Base-by-base conservation (phyloP, 1,284 basidiomycete species). In the Xanthoconium separans region DNA sequence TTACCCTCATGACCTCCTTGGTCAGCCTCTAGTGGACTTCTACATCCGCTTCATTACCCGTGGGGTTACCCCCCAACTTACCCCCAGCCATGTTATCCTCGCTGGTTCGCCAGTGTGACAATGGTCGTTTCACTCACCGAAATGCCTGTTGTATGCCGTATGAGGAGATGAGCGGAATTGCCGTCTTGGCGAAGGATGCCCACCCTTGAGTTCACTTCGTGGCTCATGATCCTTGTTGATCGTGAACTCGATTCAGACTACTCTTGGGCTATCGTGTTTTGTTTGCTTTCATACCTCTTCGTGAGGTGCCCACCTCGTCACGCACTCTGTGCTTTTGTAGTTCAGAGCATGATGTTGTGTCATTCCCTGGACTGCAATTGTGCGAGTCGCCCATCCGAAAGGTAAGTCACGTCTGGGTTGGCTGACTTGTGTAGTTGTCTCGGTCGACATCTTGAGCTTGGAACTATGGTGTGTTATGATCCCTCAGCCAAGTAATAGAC, bases 171-270 rank as follows among this genome's bases (percentile, higher is more conserved):
- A 34, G 37, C 30, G 42, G 46, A 37, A 51, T 47, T 49, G 39
- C 33, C 1, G 27, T 39, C 13, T 30, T 48, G 48, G 39, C n/a
- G 24, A 20, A 41, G 50, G 13, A 1, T 18, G 31, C 51, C 61
- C 56, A 70, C 67, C 71, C 75, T 78, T 80, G 44, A 76, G 79
- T 78, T 70, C 77, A 74, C 76, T 80, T 80, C 68, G 77, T 73
- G 72, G 78, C 75, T 73, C 76, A 64, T 59, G 63, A 53, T 57
- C 56, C 56, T 61, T 18, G 59, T 53, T 48, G 57, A 55, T 58
- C 56, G 62, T 63, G 75, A 78, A 80, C 79, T 80, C 75, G 77
- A 80, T 75, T 80, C 78, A 78, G 77, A 80, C 78, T 80, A 78
- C 72, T 81, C 77, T 77, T 65, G 70, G 69, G 62, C 73, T 80